A percentile compares a stretch with the other conserved stretches of the same genome.
Evolutionary conservation across 1,284 basidiomycete genomes (phyloP).

Genomic region (Xanthoconium separans): DNA sequence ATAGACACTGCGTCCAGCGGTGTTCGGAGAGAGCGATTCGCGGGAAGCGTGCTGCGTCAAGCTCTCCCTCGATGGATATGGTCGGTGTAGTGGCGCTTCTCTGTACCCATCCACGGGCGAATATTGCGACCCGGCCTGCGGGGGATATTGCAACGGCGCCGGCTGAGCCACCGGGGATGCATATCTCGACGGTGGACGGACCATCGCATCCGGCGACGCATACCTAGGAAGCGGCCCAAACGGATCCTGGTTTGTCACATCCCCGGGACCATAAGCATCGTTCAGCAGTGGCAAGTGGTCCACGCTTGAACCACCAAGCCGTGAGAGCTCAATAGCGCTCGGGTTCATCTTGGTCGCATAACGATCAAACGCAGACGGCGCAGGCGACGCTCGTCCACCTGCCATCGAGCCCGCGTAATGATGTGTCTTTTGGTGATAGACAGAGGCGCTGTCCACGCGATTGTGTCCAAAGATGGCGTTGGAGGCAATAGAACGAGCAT

Average conservation of each 20-base stretch:
- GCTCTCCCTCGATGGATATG: slow-evolving; percentile 30
- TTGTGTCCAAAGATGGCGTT: slow-evolving; percentile 49
- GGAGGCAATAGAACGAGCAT: slow-evolving; percentile 67
- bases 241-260: slow-evolving; percentile 24
- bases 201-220: slow-evolving; percentile 20
- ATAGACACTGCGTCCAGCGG: slow-evolving; percentile 38
- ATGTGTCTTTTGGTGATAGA: slow-evolving; percentile 43
- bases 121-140: slow-evolving; percentile 23
- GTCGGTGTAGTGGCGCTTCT: slow-evolving; percentile 53
- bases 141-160: slow-evolving; percentile 29
- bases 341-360: slow-evolving; percentile 49
- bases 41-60: slow-evolving; percentile 7
- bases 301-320: slow-evolving; percentile 50
- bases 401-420: slow-evolving; percentile 39
- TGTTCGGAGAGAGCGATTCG: slow-evolving; percentile 17
- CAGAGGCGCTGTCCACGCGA: slow-evolving; percentile 35
- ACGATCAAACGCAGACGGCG: slow-evolving; percentile 48
- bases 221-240: slow-evolving; percentile 22
- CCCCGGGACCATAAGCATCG: slow-evolving; percentile 31
- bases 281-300: slow-evolving; percentile 56
- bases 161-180: slow-evolving; percentile 15
- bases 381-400: slow-evolving; percentile 44
- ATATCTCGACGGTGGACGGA: slow-evolving; percentile 33
- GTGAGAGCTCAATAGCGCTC: slow-evolving; percentile 56
- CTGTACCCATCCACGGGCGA: slow-evolving; percentile 32